Conservation (phyloP, 2,329 filamentous ascomycete genomes). For the Penicillium glabrum region DNA sequence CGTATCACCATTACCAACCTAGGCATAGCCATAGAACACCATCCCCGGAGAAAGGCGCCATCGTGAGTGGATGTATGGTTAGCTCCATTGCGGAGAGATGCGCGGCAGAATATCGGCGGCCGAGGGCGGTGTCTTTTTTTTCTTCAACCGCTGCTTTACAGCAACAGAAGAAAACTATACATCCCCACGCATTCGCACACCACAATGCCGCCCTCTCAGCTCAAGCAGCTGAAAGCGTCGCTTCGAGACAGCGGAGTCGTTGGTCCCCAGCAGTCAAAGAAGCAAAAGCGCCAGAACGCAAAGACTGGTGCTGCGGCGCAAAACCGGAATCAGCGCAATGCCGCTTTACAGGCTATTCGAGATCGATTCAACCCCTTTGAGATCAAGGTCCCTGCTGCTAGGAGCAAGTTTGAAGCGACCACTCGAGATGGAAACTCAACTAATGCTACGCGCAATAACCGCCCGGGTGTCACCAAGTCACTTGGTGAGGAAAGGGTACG, state of each 20-base stretch:
- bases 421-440: slow-evolving; percentile 57
- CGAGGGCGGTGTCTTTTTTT: slow-evolving; percentile 35
- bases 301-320: slow-evolving; percentile 68
- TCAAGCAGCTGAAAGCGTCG: slow-evolving; percentile 92
- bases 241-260: slow-evolving; percentile 86
- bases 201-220: slow-evolving; percentile 88
- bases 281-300: slow-evolving; percentile 76
- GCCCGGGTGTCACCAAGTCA: slow-evolving; percentile 82
- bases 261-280: slow-evolving; percentile 91
- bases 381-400: slow-evolving; percentile 74
- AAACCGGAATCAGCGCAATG: slow-evolving; percentile 73
- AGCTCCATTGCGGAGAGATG: slow-evolving; percentile 19
- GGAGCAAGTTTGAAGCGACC: slow-evolving; percentile 82
- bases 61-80: slow-evolving; percentile 18
- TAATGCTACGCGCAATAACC: slow-evolving; percentile 58
- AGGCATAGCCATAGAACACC: slow-evolving; percentile 41
- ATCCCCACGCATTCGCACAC: slow-evolving; percentile 8
- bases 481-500: slow-evolving; percentile 78
- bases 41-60: slow-evolving; percentile 38
- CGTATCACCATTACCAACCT: slow-evolving; percentile 23
- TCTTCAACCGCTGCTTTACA: slow-evolving; percentile 17
- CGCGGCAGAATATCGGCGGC: slow-evolving; percentile 30
- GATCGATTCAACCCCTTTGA: slow-evolving; percentile 99
- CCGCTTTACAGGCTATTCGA: slow-evolving; percentile 79
- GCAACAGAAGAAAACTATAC: background rate